Evolutionary conservation across 306 rosid species (phyloP).

Genomic region (Datisca glomerata): DNA sequence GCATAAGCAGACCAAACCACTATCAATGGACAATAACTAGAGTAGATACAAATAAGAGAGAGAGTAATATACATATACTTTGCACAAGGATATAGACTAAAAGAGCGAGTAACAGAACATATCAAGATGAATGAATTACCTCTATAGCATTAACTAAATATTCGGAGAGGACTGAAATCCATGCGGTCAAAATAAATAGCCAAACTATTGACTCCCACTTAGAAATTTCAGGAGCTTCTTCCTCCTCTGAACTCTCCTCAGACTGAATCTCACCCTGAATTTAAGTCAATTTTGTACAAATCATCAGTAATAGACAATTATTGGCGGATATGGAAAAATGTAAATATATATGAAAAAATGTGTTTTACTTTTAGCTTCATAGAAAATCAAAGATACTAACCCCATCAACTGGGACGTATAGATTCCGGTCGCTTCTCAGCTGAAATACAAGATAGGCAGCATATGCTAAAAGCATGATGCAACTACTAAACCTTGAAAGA

Average conservation of each 20-base stretch:
- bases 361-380: too few species aligned
- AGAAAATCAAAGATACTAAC: too few species aligned
- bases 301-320: too few species aligned
- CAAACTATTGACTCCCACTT: constrained; percentile 74
- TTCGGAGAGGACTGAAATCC: constrained; percentile 70
- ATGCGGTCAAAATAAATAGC: constrained; percentile 58
- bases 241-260: constrained; percentile 28
- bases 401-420: constrained; percentile 30
- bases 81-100: too few species aligned
- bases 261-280: constrained; percentile 34
- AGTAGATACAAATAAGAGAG: too few species aligned
- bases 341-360: neutral
- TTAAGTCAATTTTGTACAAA: constrained; percentile 12
- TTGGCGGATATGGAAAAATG: constrained; percentile 1
- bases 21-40: too few species aligned
- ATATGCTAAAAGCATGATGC: constrained; percentile 62
- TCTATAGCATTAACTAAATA: constrained; percentile 63
- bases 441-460: constrained; percentile 43
- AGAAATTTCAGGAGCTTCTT: constrained; percentile 51
- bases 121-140: constrained; percentile 31
- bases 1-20: too few species aligned
- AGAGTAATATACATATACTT: too few species aligned
- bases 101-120: too few species aligned
- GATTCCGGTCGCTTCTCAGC: constrained; percentile 27
- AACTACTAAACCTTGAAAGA: constrained; percentile 66